Evolutionary conservation across 164 flowering plant species (phyloP), one percentile per base, ranked within the genome.

Genomic region (Sedum album): DNA sequence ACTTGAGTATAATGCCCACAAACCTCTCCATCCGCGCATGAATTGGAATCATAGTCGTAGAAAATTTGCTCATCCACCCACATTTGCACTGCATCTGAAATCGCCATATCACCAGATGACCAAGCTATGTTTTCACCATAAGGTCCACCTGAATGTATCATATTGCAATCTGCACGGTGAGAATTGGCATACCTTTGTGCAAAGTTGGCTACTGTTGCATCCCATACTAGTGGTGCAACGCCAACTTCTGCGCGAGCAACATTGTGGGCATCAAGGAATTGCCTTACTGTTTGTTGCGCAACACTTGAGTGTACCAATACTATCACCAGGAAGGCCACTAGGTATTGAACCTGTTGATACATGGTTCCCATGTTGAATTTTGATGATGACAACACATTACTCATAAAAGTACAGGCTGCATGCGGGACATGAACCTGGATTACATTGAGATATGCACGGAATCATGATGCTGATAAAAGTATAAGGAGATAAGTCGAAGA

Each of bases 51-150:
- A 64, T 76, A 73, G 46, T 71, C 41, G 33, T 78, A 81, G 31
- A 49, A 8, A 0, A 20, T 28, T 68, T 81, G 73, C 76, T 81
- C 84, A 4, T 18, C 67, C 8, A 73, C 77, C 80, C 80, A 79
- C 74, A 74, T 2, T 8, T 73, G 64, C 36, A 79, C 82, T 0
- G 80, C 82, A 8, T 17, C 76, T 0, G 60, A 20, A 13, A 73
- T 78, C 0, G 73, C 33, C 4, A 76, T 63, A 1, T 38, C 33
- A 7, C 70, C 73, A 0, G 33, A 69, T 21, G 77, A 73, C 49
- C 31, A 35, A 1, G 79, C 78, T 2, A 79, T 41, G 68, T 75
- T 79, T 60, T 81, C 82, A 6, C 81, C 83, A 5, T 73, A 78
- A n/a, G 71, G 71, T 15, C 76, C 70, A 4, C 26, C 21, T 5